These are phyloP conservation scores for Melanopsichium pennsylvanicum DNA, from an alignment of 1,284 basidiomycete genomes.

Conservation along the genomic window DNA sequence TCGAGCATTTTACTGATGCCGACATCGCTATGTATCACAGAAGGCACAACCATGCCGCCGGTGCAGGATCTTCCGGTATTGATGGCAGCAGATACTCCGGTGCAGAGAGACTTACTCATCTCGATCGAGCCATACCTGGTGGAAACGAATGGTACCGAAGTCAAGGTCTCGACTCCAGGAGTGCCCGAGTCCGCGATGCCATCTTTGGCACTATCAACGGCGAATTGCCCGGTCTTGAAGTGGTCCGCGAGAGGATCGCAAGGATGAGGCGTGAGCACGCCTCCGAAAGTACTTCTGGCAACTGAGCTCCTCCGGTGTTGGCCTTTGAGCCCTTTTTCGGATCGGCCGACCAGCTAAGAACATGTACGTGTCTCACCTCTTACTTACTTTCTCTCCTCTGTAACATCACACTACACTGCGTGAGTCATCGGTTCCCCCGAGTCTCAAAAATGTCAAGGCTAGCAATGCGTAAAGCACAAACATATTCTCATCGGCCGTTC, in stretches of 20 bases:
- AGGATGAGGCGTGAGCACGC: conserved; percentile 30
- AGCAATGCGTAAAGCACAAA: not conserved
- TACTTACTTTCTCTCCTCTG: not conserved
- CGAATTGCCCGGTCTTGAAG: conserved; percentile 60
- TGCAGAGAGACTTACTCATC: conserved; percentile 34
- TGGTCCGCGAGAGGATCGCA: conserved; percentile 56
- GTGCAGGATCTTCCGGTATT: conserved; percentile 17
- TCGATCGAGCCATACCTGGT: conserved; percentile 38
- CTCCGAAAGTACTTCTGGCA: not conserved
- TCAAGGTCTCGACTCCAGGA: conserved; percentile 42
- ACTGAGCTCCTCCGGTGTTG: conserved; percentile 2
- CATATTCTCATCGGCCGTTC: not conserved
- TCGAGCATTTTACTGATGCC: conserved; percentile 37
- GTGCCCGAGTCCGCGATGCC: conserved; percentile 61
- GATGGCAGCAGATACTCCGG: conserved; percentile 45
- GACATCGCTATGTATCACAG: conserved; percentile 46
- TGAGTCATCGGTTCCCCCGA: conserved; percentile 1
- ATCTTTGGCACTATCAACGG: conserved; percentile 64
- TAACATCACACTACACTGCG: not conserved
- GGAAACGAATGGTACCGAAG: conserved; percentile 46
- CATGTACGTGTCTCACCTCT: too few relatives aligned
- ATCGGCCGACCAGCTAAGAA: not conserved
- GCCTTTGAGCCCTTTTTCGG: too few relatives aligned
- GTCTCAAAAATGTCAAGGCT: too few relatives aligned
- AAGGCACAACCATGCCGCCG: conserved; percentile 33